A percentile compares a stretch with the other conserved stretches of the same genome.
phyloP scores from a whole-genome alignment of 2,329 filamentous ascomycete species.

The Verticillium longisporum region DNA sequence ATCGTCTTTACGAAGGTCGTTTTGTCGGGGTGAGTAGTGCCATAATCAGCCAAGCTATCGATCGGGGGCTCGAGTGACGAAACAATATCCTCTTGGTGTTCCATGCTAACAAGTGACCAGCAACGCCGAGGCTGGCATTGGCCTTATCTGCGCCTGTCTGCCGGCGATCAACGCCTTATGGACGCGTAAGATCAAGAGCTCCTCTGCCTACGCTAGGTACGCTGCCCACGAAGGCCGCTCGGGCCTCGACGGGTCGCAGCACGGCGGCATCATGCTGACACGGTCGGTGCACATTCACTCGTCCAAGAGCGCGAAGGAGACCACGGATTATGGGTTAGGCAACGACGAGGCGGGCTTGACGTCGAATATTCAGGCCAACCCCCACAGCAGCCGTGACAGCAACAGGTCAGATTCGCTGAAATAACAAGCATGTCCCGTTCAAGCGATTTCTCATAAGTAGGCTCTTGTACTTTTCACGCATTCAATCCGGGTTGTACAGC shows the following conservation, averaged over 20 bases:
- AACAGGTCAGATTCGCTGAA: not conserved
- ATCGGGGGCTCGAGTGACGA: too few species aligned
- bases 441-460: too few species aligned
- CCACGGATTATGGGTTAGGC: slow-evolving; percentile 8
- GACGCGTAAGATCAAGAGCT: slow-evolving; percentile 10
- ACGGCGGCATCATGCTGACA: slow-evolving; percentile 21
- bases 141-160: slow-evolving; percentile 23
- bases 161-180: slow-evolving; percentile 18
- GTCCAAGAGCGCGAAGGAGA: slow-evolving; percentile 4
- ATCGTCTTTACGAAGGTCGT: slow-evolving; percentile 19
- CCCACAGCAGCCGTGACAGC: slow-evolving; percentile 5
- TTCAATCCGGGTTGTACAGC: too few species aligned
- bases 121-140: slow-evolving; percentile 23
- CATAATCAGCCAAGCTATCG: too few species aligned
- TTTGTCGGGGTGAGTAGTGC: slow-evolving; percentile 10
- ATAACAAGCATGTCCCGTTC: not conserved
- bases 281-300: slow-evolving; percentile 19
- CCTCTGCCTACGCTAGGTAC: slow-evolving; percentile 11
- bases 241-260: slow-evolving; percentile 3
- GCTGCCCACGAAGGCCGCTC: slow-evolving; percentile 12
- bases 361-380: slow-evolving; percentile 9
- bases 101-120: not conserved
- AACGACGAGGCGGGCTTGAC: slow-evolving; percentile 17
- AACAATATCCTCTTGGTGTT: too few species aligned
- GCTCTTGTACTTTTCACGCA: too few species aligned